Base-by-base conservation (phyloP, 768 basidiomycete species). In the Saitozyma podzolica region DNA sequence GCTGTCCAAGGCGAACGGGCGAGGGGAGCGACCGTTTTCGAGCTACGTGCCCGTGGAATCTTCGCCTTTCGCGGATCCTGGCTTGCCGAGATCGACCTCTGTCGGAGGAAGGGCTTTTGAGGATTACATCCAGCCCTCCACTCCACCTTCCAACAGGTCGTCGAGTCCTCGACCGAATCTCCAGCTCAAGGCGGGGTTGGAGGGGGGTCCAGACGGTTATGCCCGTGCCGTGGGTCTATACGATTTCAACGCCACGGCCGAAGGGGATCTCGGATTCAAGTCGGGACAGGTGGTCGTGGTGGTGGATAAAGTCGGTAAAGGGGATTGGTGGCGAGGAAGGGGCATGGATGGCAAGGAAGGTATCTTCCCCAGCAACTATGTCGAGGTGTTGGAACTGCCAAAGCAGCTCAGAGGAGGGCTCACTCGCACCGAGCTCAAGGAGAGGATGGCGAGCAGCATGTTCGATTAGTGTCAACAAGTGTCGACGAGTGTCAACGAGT, bases 181-280 rank as follows among this genome's bases (percentile, higher is more conserved):
- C 9, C 51, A 19, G 40, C 58, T 67, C 10, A 65, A 62, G 59
- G 9, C 43, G 8, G 69, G 69, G 40, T 50, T 65, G 20, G 55
- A 54, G 14, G 39, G 50, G 9, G 50, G 40, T 42, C 67, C 65
- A 67, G 79, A 86, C 68, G 73, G 80, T 0, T 80, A 83, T 65
- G 84, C 83, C 16, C 68, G 81, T 37, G 89, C 86, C 14, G 84
- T 84, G 55, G 87, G 90, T 11, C 77, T 88, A 37, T 94, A 88
- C 78, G 87, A 89, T 72, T 94, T 89, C 75, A 80, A 81, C 29
- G 84, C 90, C 37, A 86, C 88, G 9, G 89, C 89, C 20, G 84
- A 88, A 53, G 91, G 89, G 67, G 92, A 93, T 79, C 79, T 94
- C 59, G 83, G 80, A 51, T 62, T 79, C 39, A 68, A 75, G 88